phyloP scores from a whole-genome alignment of 805 yeast genomes.

The Candida insectalens region DNA sequence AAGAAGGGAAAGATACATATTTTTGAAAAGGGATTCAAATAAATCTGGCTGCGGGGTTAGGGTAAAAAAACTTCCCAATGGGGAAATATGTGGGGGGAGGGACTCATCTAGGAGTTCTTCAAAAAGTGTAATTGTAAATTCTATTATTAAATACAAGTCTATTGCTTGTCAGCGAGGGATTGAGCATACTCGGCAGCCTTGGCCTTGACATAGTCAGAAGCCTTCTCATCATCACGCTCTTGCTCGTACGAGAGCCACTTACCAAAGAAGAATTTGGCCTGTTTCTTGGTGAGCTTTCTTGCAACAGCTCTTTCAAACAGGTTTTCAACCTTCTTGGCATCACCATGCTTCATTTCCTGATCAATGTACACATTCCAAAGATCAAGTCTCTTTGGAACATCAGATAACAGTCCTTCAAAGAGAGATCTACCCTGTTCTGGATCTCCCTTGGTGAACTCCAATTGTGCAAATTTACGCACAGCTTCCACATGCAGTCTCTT shows the following conservation, averaged over 20 bases:
- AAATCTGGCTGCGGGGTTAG: too few species aligned
- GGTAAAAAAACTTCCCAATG: too few species aligned
- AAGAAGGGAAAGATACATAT: too few species aligned
- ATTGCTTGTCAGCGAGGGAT: conserved; percentile 11
- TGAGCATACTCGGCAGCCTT: conserved; percentile 68
- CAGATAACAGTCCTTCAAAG: conserved; percentile 84
- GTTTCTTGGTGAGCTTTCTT: conserved; percentile 68
- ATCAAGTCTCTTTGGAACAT: conserved; percentile 87
- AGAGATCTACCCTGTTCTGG: conserved; percentile 91
- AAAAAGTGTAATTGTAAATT: background rate
- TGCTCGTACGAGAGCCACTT: conserved; percentile 86
- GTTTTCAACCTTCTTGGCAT: conserved; percentile 59
- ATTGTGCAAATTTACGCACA: conserved; percentile 80
- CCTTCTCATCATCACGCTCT: conserved; percentile 52
- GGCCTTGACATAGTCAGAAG: conserved; percentile 78
- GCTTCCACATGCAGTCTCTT: conserved; percentile 69
- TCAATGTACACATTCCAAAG: conserved; percentile 94
- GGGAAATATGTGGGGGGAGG: too few species aligned
- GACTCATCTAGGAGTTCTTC: too few species aligned
- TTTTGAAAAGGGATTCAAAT: too few species aligned
- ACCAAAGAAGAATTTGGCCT: conserved; percentile 88
- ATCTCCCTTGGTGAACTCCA: conserved; percentile 83
- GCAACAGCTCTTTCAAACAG: conserved; percentile 73
- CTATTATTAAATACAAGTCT: background rate
- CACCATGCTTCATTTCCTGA: conserved; percentile 72